Evolutionary conservation across 2,329 filamentous ascomycete species (phyloP), one percentile per base, ranked within the genome.

Genomic region (Xylariaceae sp.): DNA sequence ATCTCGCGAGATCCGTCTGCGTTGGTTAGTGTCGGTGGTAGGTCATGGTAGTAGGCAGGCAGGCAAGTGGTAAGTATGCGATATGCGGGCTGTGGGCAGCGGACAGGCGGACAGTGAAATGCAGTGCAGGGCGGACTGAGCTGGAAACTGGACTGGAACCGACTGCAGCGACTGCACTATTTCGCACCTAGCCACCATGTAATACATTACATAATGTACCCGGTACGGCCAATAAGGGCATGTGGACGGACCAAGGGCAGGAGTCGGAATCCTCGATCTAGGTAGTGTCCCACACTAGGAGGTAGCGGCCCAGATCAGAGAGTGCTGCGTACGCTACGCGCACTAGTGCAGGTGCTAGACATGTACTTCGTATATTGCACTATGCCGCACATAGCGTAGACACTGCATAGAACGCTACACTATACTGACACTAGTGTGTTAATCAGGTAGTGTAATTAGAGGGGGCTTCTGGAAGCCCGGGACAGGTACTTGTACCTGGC

Each of bases 31-130:
- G 23, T 30, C 4, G 23, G 23, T 30, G 23, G 23, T 30, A 30
- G 23, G 23, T 30, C 17, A 18, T 18, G 17, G 23, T 30, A 30
- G 23, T 30, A 30, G 23, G 23, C 23, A 30, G 23, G 23, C 23
- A 42, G 13, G 37, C 9, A 42, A 3, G 37, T 42, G 13, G 13
- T 42, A 42, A 9, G 37, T 42, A 55, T 30, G 50, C 9, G 50
- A 51, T 58, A 61, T 58, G 56, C 51, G 55, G 58, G 55, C 58
- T 56, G 58, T 48, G 65, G 62, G 61, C 61, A 61, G 61, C 57
- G 61, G n/a, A 30, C 23, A 30, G 23, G 37, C 37, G 37, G 37
- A 13, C 37, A 42, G 37, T 42, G 37, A 42, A 42, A 42, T 42
- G 4, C 11, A 30, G 23, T 42, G 37, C 37, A 42, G 37, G 37